A percentile compares a stretch with the other conserved stretches of the same genome.
Evolutionary conservation across 306 rosid species (phyloP).

Genomic region (Dryas octopetala): DNA sequence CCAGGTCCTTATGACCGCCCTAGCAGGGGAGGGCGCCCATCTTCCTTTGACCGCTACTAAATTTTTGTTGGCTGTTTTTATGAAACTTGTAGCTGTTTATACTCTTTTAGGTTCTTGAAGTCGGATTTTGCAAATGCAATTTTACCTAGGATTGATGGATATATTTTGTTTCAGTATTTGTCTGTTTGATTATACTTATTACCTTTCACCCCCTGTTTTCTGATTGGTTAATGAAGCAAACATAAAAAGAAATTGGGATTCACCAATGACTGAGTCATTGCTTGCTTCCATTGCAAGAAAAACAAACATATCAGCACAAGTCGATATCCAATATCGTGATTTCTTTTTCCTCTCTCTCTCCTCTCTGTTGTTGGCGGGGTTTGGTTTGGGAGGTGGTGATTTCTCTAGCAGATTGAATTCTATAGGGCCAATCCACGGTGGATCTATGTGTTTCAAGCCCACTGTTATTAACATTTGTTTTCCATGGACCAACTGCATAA

Average conservation of each 20-base stretch:
- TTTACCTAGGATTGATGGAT: constrained; percentile 30
- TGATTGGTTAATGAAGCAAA: not conserved
- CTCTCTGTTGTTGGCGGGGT: too few species aligned
- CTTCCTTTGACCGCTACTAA: constrained; percentile 79
- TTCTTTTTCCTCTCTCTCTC: too few species aligned
- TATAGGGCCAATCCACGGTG: too few species aligned
- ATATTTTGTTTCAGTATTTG: constrained; percentile 22
- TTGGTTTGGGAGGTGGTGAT: too few species aligned
- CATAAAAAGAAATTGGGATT: not conserved
- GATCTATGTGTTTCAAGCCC: too few species aligned
- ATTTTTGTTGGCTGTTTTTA: not conserved
- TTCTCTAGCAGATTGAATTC: too few species aligned
- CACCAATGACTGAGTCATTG: not conserved
- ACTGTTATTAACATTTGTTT: too few species aligned
- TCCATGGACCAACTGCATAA: too few species aligned
- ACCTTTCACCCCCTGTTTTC: not conserved
- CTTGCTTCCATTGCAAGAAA: too few species aligned
- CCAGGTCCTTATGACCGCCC: constrained; percentile 87
- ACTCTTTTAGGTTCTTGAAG: constrained; percentile 26
- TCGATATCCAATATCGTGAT: too few species aligned
- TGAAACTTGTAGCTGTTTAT: constrained; percentile 21
- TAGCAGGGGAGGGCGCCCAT: constrained; percentile 56
- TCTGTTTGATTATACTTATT: not conserved
- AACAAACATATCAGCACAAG: too few species aligned
- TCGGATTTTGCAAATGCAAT: constrained; percentile 25